Percentiles rank a stretch among this genome's conserved stretches.
These are phyloP conservation scores for Trypanosomatidae sp. DNA, from an alignment of 208 protist species.

Conservation along the genomic window DNA sequence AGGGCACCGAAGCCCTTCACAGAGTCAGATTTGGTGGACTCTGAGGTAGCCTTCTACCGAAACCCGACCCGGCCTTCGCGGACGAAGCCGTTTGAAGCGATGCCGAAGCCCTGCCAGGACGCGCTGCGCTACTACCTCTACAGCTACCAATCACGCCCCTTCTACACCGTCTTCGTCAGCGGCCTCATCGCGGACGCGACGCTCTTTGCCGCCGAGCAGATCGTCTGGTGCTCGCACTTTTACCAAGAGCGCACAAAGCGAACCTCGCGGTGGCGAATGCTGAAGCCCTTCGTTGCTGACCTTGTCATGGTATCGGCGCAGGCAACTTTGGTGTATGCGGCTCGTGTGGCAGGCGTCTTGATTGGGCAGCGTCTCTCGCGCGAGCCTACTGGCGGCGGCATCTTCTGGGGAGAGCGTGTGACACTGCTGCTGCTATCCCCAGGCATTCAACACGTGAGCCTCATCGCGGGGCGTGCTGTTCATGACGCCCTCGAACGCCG, in stretches of 20 bases:
- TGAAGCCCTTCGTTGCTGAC: conserved; percentile 41
- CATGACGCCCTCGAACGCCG: conserved; percentile 29
- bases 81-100: conserved; percentile 19
- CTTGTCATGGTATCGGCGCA: conserved; percentile 20
- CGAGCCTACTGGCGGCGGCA: conserved; percentile 32
- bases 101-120: conserved; percentile 38
- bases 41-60: conserved; percentile 11
- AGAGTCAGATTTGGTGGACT: not conserved
- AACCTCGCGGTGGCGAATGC: conserved; percentile 56
- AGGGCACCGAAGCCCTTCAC: not conserved
- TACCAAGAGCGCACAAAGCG: conserved; percentile 26
- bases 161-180: conserved; percentile 42
- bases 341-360: conserved; percentile 35
- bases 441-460: conserved; percentile 25
- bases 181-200: conserved; percentile 49
- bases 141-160: conserved; percentile 37
- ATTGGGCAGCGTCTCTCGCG: conserved; percentile 27
- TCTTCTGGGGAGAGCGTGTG: conserved; percentile 66
- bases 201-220: conserved; percentile 37
- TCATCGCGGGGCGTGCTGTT: conserved; percentile 9
- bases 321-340: conserved; percentile 24
- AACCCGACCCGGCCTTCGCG: conserved; percentile 18
- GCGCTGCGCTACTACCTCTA: conserved; percentile 49
- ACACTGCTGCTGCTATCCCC: conserved; percentile 26
- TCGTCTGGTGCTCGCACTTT: conserved; percentile 37